phyloP scores from a whole-genome alignment of 179 eudicot genomes.

The Beta macrorhiza region DNA sequence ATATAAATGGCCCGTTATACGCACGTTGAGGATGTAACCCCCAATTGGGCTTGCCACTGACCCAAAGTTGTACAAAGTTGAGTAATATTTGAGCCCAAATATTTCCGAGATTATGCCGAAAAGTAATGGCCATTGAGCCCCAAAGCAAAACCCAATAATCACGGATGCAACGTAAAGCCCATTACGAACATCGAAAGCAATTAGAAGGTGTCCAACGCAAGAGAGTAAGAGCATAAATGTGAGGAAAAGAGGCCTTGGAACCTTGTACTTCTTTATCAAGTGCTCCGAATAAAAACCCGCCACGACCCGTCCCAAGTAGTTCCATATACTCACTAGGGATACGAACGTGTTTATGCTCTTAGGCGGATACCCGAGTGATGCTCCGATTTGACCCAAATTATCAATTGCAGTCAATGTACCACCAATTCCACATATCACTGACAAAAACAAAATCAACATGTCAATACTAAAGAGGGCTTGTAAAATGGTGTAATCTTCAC shows the following conservation, averaged over 20 bases:
- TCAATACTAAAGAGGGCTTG: not conserved
- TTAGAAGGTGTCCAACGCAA: conserved; percentile 17
- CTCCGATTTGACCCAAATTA: conserved; percentile 9
- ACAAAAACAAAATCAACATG: not conserved
- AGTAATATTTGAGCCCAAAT: conserved; percentile 33
- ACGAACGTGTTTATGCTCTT: conserved; percentile 17
- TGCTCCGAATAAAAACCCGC: conserved; percentile 26
- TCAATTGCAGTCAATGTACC: not conserved
- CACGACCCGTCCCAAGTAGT: conserved; percentile 28
- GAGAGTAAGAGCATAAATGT: conserved; percentile 18
- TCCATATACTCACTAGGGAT: conserved; percentile 28
- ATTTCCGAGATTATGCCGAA: conserved; percentile 29
- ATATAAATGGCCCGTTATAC: conserved; percentile 26
- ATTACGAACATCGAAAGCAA: conserved; percentile 22
- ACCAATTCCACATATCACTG: not conserved
- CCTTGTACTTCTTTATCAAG: conserved; percentile 24
- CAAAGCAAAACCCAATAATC: conserved; percentile 28
- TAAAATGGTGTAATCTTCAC: not conserved
- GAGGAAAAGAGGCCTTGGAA: conserved; percentile 32
- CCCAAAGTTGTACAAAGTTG: conserved; percentile 30
- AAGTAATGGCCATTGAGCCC: conserved; percentile 30
- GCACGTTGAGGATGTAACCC: conserved; percentile 27
- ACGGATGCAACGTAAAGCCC: conserved; percentile 33
- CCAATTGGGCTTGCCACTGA: conserved; percentile 30
- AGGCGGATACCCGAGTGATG: not conserved